These are phyloP conservation scores for Wallacemonas collosoma DNA, from an alignment of 208 protist species.

Conservation along the genomic window DNA sequence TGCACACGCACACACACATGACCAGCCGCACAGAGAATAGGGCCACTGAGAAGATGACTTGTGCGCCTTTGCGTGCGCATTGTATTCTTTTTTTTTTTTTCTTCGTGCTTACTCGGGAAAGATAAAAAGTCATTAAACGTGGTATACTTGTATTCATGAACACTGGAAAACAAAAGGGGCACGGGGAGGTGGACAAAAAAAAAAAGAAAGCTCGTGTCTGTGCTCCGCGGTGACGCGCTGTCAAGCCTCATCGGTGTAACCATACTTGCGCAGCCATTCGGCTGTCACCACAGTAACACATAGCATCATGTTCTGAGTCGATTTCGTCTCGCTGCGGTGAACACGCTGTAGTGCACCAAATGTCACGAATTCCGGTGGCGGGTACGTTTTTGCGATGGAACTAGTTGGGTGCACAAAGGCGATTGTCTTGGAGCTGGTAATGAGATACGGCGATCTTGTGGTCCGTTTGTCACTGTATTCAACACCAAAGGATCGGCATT, in stretches of 20 bases:
- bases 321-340: constrained; percentile 73
- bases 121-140: constrained; percentile 1
- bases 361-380: constrained; percentile 87
- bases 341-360: constrained; percentile 81
- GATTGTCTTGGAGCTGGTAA: constrained; percentile 59
- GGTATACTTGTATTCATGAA: neutral
- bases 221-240: too few species aligned
- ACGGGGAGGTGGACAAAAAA: too few species aligned
- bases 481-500: constrained; percentile 83
- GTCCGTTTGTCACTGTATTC: constrained; percentile 86
- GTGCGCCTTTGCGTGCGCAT: too few species aligned
- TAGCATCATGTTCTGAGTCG: constrained; percentile 82
- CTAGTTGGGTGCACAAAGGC: constrained; percentile 88
- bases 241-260: constrained; percentile 33
- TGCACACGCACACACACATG: too few species aligned
- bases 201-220: constrained; percentile 13
- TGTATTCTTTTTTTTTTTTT: neutral
- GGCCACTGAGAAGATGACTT: too few species aligned
- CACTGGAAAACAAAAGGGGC: neutral
- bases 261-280: constrained; percentile 83
- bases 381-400: constrained; percentile 76
- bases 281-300: constrained; percentile 86
- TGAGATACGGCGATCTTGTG: constrained; percentile 82
- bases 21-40: too few species aligned
- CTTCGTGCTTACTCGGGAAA: neutral